A percentile compares a stretch with the other conserved stretches of the same genome.
phyloP scores from a whole-genome alignment of 1,284 basidiomycete genomes.

The Peniophora sp. region DNA sequence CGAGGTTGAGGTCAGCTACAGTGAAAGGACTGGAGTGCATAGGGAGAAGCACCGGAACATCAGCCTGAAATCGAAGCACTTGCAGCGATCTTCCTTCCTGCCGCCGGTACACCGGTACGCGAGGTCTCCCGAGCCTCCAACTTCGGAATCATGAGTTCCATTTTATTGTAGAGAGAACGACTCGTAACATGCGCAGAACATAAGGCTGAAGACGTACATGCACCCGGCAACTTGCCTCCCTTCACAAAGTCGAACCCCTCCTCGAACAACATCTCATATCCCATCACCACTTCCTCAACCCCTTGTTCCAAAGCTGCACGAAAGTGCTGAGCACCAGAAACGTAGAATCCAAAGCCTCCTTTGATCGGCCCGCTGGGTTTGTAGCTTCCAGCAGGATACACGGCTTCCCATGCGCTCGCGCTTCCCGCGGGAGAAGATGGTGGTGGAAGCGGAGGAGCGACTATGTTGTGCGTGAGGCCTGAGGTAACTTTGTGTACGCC shows the following conservation, averaged over 20 bases:
- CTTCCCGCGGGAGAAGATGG: slow-evolving; percentile 10
- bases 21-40: not conserved
- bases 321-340: slow-evolving; percentile 40
- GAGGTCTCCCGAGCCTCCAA: slow-evolving; percentile 45
- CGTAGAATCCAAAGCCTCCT: slow-evolving; percentile 58
- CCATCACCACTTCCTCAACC: slow-evolving; percentile 41
- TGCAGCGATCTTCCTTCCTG: slow-evolving; percentile 42
- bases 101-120: slow-evolving; percentile 57
- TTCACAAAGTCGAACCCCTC: slow-evolving; percentile 50
- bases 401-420: slow-evolving; percentile 47
- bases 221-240: slow-evolving; percentile 59
- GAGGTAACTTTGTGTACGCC: slow-evolving; percentile 41
- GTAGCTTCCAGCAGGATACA: slow-evolving; percentile 53
- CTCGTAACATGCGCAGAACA: not conserved
- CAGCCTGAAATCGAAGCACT: slow-evolving; percentile 51
- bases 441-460: slow-evolving; percentile 22
- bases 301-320: slow-evolving; percentile 21
- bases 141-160: slow-evolving; percentile 25
- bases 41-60: slow-evolving; percentile 51
- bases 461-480: slow-evolving; percentile 27
- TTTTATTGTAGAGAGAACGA: too few species aligned
- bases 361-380: slow-evolving; percentile 37
- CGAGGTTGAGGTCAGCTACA: not conserved
- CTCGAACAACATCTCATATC: slow-evolving; percentile 53
- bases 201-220: slow-evolving; percentile 35